phyloP scores from a whole-genome alignment of 805 yeast species.

The Komagataella kurtzmanii region DNA sequence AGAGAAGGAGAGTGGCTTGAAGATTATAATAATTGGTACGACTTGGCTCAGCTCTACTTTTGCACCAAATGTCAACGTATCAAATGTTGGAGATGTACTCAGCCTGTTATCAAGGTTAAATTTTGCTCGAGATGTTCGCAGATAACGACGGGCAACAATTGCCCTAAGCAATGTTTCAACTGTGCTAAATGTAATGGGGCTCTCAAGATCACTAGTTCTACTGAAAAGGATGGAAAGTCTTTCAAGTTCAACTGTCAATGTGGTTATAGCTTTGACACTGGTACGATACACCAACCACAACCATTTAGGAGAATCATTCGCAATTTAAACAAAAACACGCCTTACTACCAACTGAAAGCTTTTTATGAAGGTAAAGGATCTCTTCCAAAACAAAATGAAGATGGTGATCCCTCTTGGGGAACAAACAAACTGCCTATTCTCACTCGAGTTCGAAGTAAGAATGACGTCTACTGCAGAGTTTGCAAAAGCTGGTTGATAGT shows the following conservation, averaged over 20 bases:
- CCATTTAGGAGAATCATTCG: constrained; percentile 19
- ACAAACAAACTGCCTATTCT: neutral
- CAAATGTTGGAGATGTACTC: constrained; percentile 15
- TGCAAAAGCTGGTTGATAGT: neutral
- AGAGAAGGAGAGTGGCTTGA: constrained; percentile 3
- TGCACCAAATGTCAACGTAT: constrained; percentile 15
- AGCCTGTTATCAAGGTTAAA: constrained; percentile 7
- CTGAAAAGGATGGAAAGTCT: constrained; percentile 15
- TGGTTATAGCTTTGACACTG: constrained; percentile 21
- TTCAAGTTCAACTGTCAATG: constrained; percentile 27
- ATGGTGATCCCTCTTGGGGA: neutral
- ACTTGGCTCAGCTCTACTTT: constrained; percentile 9
- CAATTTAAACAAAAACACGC: neutral
- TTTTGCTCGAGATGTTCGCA: constrained; percentile 17
- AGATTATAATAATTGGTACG: constrained; percentile 9
- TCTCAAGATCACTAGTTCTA: constrained; percentile 6
- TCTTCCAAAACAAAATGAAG: neutral
- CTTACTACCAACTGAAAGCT: neutral
- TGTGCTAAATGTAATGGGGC: constrained; percentile 18
- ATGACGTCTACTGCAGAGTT: neutral
- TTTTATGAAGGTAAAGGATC: neutral
- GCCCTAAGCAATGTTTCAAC: constrained; percentile 18
- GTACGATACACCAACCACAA: constrained; percentile 24
- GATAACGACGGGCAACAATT: constrained; percentile 5
- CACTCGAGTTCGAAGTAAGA: neutral